Conservation (phyloP, 2,329 filamentous ascomycete species). For the Aureobasidium sp. region DNA sequence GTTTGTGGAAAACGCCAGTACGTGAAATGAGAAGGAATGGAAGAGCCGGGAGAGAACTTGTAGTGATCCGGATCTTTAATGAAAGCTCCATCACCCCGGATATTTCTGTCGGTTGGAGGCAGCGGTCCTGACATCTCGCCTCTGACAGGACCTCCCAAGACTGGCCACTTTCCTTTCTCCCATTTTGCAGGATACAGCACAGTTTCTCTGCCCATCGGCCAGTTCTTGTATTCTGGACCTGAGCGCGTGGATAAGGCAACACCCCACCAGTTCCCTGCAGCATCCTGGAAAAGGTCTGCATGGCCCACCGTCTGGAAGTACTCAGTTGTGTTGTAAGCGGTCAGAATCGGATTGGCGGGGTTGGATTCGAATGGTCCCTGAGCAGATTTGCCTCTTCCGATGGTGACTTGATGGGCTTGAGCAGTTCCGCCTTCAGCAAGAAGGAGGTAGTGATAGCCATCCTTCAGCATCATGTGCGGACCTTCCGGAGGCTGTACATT, state of each 20-base stretch:
- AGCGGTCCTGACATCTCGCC: constrained; percentile 42
- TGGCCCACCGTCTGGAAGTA: constrained; percentile 50
- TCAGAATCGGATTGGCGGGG: constrained; percentile 25
- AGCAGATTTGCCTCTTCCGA: constrained; percentile 32
- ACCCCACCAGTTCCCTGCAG: constrained; percentile 47
- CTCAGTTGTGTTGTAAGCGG: constrained; percentile 23
- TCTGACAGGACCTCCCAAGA: constrained; percentile 33
- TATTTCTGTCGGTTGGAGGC: constrained; percentile 29
- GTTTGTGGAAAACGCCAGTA: constrained; percentile 48
- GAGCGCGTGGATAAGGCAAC: constrained; percentile 42
- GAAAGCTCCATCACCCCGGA: constrained; percentile 39
- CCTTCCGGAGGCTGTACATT: constrained; percentile 31
- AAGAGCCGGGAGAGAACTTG: constrained; percentile 40
- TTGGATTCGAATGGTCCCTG: constrained; percentile 24
- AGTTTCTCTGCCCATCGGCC: constrained; percentile 51
- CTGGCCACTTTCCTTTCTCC: constrained; percentile 36
- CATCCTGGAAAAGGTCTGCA: constrained; percentile 50
- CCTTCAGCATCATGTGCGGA: constrained; percentile 34
- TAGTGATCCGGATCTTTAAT: constrained; percentile 40
- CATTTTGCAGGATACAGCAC: constrained; percentile 45
- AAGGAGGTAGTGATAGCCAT: constrained; percentile 33
- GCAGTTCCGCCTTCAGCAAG: constrained; percentile 35
- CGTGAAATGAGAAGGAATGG: constrained; percentile 49
- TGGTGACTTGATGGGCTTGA: constrained; percentile 34
- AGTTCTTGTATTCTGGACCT: constrained; percentile 37